Conservation (phyloP, 2,329 filamentous ascomycete genomes). For the Gremmenia infestans region DNA sequence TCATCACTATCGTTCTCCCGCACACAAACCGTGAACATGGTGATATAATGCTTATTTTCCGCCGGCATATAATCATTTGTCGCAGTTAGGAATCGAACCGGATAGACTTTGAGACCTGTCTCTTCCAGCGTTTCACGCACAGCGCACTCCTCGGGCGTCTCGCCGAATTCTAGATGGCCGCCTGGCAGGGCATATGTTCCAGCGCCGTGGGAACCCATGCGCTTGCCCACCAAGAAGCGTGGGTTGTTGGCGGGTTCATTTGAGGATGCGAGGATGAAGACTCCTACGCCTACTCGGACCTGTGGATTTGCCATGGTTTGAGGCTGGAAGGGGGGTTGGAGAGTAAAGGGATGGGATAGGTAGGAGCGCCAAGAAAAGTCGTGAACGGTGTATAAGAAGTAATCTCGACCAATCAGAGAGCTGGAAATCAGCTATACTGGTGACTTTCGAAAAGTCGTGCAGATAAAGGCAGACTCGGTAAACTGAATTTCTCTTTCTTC, state of each 20-base stretch:
- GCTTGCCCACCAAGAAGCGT: slow-evolving; percentile 15
- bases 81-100: slow-evolving; percentile 49
- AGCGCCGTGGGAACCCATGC: slow-evolving; percentile 14
- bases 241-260: slow-evolving; percentile 6
- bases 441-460: too few relatives aligned
- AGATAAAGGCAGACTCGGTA: too few relatives aligned
- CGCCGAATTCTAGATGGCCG: slow-evolving; percentile 68
- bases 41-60: slow-evolving; percentile 68
- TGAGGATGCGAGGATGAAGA: slow-evolving; percentile 15
- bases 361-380: too few relatives aligned
- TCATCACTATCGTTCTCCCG: slow-evolving; percentile 43
- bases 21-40: slow-evolving; percentile 58
- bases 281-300: slow-evolving; percentile 16
- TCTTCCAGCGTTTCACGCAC: slow-evolving; percentile 66
- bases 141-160: slow-evolving; percentile 58
- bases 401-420: too few relatives aligned
- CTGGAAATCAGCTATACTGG: too few relatives aligned
- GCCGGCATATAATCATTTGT: slow-evolving; percentile 62
- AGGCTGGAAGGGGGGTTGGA: too few relatives aligned
- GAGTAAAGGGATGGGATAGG: too few relatives aligned
- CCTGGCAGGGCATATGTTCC: slow-evolving; percentile 66
- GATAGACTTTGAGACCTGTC: slow-evolving; percentile 54
- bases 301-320: neutral
- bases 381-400: too few relatives aligned
- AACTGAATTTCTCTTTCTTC: too few relatives aligned